phyloP scores from a whole-genome alignment of 805 yeast species.

The Candida hispaniensis region DNA sequence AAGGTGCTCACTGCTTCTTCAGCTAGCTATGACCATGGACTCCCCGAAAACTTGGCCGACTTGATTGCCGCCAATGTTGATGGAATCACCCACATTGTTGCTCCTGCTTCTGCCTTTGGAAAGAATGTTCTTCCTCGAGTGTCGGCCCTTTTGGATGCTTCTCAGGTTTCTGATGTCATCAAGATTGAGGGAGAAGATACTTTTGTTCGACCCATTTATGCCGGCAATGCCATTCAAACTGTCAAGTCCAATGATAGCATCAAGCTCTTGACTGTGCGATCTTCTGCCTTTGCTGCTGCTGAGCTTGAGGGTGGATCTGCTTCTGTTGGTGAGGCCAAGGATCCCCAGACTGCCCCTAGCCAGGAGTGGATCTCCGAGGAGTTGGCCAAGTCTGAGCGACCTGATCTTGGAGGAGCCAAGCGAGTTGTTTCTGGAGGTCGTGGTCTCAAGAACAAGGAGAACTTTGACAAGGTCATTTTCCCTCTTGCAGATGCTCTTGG shows the following conservation, averaged over 20 bases:
- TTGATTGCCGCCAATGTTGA: constrained; percentile 40
- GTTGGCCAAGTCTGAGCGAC: constrained; percentile 69
- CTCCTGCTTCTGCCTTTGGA: constrained; percentile 79
- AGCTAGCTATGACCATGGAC: constrained; percentile 45
- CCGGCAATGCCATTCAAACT: constrained; percentile 86
- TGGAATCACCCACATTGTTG: constrained; percentile 58
- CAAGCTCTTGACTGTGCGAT: constrained; percentile 66
- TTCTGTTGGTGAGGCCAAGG: constrained; percentile 33
- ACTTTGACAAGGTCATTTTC: constrained; percentile 60
- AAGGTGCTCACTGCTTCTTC: constrained; percentile 52
- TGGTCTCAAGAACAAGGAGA: constrained; percentile 82
- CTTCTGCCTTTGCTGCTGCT: constrained; percentile 60
- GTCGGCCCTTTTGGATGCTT: constrained; percentile 74
- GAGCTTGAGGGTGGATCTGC: constrained; percentile 33
- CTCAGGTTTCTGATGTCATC: constrained; percentile 77
- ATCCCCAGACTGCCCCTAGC: constrained; percentile 29
- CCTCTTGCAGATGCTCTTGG: constrained; percentile 77
- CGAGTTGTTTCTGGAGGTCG: constrained; percentile 87
- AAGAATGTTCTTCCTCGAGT: constrained; percentile 78
- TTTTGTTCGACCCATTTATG: constrained; percentile 88
- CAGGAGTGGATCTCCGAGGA: constrained; percentile 66
- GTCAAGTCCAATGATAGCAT: constrained; percentile 58
- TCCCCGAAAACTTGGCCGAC: constrained; percentile 79
- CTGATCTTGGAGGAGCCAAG: constrained; percentile 78
- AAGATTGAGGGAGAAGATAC: constrained; percentile 55